phyloP scores from a whole-genome alignment of 2,329 filamentous ascomycete genomes.

The Chrysosporium keratinophilum region DNA sequence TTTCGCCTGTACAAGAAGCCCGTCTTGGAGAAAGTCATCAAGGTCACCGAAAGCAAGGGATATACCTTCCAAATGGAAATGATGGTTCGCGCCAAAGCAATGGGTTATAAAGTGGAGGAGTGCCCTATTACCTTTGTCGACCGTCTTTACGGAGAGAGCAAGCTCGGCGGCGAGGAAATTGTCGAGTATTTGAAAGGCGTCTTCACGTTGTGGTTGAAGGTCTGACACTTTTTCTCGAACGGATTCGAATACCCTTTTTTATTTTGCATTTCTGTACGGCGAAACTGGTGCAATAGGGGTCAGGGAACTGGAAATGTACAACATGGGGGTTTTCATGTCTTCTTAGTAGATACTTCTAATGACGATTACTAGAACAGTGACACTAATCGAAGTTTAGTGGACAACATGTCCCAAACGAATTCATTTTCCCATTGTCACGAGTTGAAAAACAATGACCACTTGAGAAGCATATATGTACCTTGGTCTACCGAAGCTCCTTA shows the following conservation, averaged over 20 bases:
- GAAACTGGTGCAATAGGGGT: constrained; percentile 11
- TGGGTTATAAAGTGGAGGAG: constrained; percentile 89
- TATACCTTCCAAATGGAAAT: constrained; percentile 99
- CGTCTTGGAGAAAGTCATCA: constrained; percentile 81
- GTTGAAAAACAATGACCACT: neutral
- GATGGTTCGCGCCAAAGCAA: constrained; percentile 93
- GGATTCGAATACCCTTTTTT: constrained; percentile 11
- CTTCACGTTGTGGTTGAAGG: constrained; percentile 64
- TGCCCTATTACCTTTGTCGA: constrained; percentile 96
- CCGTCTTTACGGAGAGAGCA: constrained; percentile 86
- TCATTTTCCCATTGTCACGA: neutral
- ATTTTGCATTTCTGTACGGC: constrained; percentile 15
- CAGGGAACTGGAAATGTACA: constrained; percentile 11
- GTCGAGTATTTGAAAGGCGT: constrained; percentile 90
- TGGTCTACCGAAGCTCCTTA: too few species aligned
- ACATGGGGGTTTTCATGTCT: constrained; percentile 8
- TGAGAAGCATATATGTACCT: too few species aligned
- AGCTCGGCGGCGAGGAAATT: constrained; percentile 90
- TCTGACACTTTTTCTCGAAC: constrained; percentile 36
- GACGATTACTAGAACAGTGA: constrained; percentile 5
- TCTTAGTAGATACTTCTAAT: constrained; percentile 12
- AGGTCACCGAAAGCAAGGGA: constrained; percentile 85
- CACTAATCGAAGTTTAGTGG: constrained; percentile 1
- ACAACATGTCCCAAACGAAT: neutral
- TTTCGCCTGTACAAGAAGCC: constrained; percentile 90